Conservation (phyloP, 2,329 filamentous ascomycete genomes). For the Didymella segeticola region DNA sequence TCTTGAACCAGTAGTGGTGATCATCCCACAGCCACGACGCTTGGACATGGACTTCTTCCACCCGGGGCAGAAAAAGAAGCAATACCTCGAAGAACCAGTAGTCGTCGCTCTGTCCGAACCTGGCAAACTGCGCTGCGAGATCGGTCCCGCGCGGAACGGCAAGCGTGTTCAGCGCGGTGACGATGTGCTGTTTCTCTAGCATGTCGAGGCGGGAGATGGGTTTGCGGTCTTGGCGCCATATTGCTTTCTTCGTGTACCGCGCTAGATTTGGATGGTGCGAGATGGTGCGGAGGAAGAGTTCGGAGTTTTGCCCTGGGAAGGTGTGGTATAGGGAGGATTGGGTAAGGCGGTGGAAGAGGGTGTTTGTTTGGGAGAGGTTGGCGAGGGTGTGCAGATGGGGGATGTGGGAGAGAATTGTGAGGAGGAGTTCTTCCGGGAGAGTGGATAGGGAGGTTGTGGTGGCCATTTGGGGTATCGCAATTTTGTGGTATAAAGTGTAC, state of each 20-base stretch:
- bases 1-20: conserved; percentile 18
- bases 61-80: conserved; percentile 1
- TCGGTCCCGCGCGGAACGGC: conserved; percentile 9
- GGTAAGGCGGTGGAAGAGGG: conserved; percentile 10
- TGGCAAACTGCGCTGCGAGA: neutral
- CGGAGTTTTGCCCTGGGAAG: conserved; percentile 6
- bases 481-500: no score
- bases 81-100: conserved; percentile 15
- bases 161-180: neutral
- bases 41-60: neutral
- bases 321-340: conserved; percentile 1
- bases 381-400: neutral
- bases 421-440: conserved; percentile 11
- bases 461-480: no score
- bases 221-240: conserved; percentile 7
- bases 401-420: neutral
- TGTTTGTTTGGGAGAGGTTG: neutral
- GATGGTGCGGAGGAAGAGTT: conserved; percentile 12
- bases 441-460: neutral
- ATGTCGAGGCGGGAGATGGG: neutral
- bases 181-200: conserved; percentile 6
- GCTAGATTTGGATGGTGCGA: neutral
- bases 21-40: conserved; percentile 13
- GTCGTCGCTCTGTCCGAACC: neutral
- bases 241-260: neutral